These are phyloP conservation scores for Lasiodiplodia sp. DNA, from an alignment of 2,329 filamentous ascomycete genomes.

Conservation along the genomic window DNA sequence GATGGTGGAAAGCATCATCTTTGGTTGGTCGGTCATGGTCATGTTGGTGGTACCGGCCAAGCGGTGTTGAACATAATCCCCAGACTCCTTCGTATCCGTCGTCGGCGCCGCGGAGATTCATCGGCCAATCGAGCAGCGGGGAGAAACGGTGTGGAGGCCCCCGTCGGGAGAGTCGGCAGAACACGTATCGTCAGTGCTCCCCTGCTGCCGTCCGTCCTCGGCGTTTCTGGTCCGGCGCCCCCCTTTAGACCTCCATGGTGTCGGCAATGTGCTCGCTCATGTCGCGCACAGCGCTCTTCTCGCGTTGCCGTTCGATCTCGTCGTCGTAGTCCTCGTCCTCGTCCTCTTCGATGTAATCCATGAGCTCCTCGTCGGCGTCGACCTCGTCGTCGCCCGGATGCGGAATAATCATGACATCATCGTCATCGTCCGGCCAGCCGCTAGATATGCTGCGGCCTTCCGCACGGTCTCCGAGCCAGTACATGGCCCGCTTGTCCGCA, in stretches of 20 bases:
- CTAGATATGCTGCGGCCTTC: slow-evolving; percentile 34
- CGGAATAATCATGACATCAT: slow-evolving; percentile 49
- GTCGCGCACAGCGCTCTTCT: slow-evolving; percentile 53
- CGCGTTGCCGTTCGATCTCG: slow-evolving; percentile 44
- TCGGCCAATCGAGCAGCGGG: neutral
- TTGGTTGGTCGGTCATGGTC: neutral
- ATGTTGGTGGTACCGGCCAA: neutral
- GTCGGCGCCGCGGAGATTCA: neutral
- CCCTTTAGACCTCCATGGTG: slow-evolving; percentile 58
- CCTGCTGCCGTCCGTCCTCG: neutral
- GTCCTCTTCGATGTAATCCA: slow-evolving; percentile 29
- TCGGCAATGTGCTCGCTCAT: slow-evolving; percentile 63
- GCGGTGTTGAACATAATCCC: slow-evolving; percentile 15
- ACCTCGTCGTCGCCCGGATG: slow-evolving; percentile 47
- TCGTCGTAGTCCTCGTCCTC: slow-evolving; percentile 42
- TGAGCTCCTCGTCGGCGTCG: slow-evolving; percentile 42
- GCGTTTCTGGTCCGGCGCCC: neutral
- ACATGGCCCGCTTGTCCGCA: slow-evolving; percentile 81
- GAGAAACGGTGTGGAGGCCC: neutral
- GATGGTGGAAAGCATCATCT: neutral
- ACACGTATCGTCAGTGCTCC: slow-evolving; percentile 10
- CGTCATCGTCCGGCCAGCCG: slow-evolving; percentile 54
- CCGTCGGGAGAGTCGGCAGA: slow-evolving; percentile 19
- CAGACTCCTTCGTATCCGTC: slow-evolving; percentile 6
- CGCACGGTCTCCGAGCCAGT: slow-evolving; percentile 79